phyloP scores from a whole-genome alignment of 176 grass and related monocot genomes.

The Rhynchospora pubera region DNA sequence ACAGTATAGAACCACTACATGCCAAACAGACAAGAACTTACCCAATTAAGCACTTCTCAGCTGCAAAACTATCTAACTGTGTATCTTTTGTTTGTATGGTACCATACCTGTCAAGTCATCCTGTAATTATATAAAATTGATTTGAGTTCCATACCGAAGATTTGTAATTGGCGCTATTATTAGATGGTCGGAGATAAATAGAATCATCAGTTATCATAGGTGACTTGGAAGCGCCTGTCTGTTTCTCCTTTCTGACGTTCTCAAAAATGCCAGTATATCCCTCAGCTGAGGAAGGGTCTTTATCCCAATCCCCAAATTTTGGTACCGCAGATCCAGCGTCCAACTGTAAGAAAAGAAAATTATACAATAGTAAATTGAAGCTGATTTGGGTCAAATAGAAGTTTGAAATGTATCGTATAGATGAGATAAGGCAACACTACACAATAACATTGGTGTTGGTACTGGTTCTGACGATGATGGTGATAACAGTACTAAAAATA shows the following conservation, averaged over 20 bases:
- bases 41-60: background rate
- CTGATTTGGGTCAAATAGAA: background rate
- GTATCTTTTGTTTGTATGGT: background rate
- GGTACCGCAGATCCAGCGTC: constrained; percentile 61
- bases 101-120: background rate
- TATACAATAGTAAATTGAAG: background rate
- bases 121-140: background rate
- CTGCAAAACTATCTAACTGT: background rate
- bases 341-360: background rate
- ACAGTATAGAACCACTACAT: background rate
- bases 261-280: constrained; percentile 93
- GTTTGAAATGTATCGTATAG: background rate
- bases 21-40: background rate
- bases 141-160: constrained; percentile 43
- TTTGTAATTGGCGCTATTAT: constrained; percentile 29
- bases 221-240: constrained; percentile 41
- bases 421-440: background rate
- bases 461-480: background rate
- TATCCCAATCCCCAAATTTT: constrained; percentile 94
- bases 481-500: background rate
- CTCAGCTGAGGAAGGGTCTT: constrained; percentile 82
- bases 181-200: constrained; percentile 2
- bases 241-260: constrained; percentile 83
- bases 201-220: constrained; percentile 27
- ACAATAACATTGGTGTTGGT: background rate